phyloP scores from a whole-genome alignment of 2,329 filamentous ascomycete species.

The Cordyceps fumosorosea region DNA sequence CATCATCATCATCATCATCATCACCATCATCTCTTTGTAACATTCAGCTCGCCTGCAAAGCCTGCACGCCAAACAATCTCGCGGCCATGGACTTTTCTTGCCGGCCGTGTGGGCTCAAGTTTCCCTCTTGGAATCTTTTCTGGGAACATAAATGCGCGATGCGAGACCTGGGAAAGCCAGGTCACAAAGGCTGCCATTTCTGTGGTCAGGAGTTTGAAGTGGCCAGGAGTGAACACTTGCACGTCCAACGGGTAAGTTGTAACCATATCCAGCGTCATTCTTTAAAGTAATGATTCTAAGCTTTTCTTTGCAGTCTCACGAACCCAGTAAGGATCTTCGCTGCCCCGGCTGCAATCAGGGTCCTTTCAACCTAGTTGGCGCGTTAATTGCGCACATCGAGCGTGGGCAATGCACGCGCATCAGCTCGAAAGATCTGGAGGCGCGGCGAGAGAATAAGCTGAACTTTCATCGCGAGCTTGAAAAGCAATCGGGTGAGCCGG shows the following conservation, averaged over 20 bases:
- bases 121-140: constrained; percentile 21
- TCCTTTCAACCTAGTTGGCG: constrained; percentile 30
- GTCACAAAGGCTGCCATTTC: constrained; percentile 31
- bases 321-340: constrained; percentile 31
- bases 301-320: constrained; percentile 28
- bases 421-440: constrained; percentile 24
- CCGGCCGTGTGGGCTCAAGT: constrained; percentile 24
- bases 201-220: constrained; percentile 33
- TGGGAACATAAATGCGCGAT: constrained; percentile 26
- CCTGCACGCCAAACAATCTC: too few relatives aligned
- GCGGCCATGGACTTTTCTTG: constrained; percentile 20
- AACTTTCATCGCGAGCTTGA: constrained; percentile 28
- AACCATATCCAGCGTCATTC: not conserved
- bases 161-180: constrained; percentile 15
- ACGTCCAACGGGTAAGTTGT: constrained; percentile 28
- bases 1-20: not conserved
- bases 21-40: too few relatives aligned
- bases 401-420: constrained; percentile 32
- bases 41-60: too few relatives aligned
- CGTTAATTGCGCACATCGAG: constrained; percentile 42
- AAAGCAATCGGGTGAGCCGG: constrained; percentile 19
- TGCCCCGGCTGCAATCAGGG: constrained; percentile 40
- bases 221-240: constrained; percentile 23
- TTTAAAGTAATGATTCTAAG: not conserved
- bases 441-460: constrained; percentile 30